Base-by-base conservation (phyloP, 805 yeast species). In the Metschnikowia borealis region DNA sequence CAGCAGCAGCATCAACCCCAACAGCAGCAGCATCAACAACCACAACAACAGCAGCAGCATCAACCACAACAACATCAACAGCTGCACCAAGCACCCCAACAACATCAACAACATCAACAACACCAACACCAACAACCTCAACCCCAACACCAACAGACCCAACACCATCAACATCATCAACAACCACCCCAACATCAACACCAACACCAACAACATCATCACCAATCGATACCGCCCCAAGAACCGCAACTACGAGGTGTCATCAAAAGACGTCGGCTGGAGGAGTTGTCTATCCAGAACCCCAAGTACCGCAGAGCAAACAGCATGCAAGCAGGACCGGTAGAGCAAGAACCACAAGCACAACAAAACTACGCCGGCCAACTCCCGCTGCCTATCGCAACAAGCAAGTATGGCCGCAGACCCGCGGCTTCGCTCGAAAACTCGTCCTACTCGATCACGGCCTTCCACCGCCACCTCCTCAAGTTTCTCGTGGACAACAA, bases 401-500 rank as follows among this genome's bases (percentile, higher is more conserved):
- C 34, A 10, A n/a, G 10, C 21, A 26, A 39, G 34, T 17, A 5
- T 5, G 8, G 34, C 34, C 10, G 34, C 13, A 29, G 34, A 26
- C 15, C 21, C 14, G 13, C 10, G 7, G 39, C 39, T 21, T 20
- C 39, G 8, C 46, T 44, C 38, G 82, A 78, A 45, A 70, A 70
- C 49, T 46, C 71, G 7, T 74, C 77, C 1, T 80, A 79, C 60
- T 58, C 81, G 1, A 62, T 71, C 15, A 61, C 68, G 60, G 75
- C 73, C 54, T 78, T 80, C 59, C 83, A 78, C 51, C 74, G 73
- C 53, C 80, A 79, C 53, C 62, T 80, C 29, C 66, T 79, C 69
- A 71, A 68, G 54, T 80, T 80, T 50, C 60, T 80, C 36, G 69
- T 75, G 14, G 83, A 79, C n/a, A 77, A 80, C 61, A 78, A 78